These are phyloP conservation scores for Fallopia convolvulus DNA, from an alignment of 148 eudicot genomes.

Conservation along the genomic window DNA sequence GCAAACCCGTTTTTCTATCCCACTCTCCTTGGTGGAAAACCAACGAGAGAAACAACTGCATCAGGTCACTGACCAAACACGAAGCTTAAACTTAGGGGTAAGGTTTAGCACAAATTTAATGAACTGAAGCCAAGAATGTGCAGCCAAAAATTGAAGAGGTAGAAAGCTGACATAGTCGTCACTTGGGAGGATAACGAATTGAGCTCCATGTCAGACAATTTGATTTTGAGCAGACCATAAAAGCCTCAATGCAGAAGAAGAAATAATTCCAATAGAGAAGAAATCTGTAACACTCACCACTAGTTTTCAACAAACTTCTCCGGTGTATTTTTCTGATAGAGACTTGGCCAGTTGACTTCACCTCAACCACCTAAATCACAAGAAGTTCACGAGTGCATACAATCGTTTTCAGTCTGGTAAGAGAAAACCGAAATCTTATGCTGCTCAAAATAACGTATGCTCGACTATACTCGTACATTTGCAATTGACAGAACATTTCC, in stretches of 20 bases:
- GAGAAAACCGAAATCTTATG: neutral
- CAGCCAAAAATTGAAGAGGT: neutral
- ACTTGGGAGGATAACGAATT: neutral
- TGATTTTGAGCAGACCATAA: neutral
- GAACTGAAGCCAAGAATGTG: neutral
- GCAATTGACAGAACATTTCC: neutral
- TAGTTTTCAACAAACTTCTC: conserved; percentile 71
- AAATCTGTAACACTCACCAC: conserved; percentile 46
- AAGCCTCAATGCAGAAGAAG: neutral
- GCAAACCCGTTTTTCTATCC: neutral
- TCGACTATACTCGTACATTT: too few relatives aligned
- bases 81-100: neutral
- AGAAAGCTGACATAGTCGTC: too few relatives aligned
- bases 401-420: too few relatives aligned
- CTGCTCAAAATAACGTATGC: too few relatives aligned
- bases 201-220: neutral
- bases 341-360: conserved; percentile 57
- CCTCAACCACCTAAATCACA: conserved; percentile 71
- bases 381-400: too few relatives aligned
- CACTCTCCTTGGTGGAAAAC: neutral
- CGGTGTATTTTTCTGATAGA: conserved; percentile 67
- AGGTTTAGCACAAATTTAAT: neutral
- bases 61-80: neutral
- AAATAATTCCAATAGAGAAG: neutral
- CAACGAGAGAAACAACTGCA: neutral